Percentiles rank a stretch among this genome's conserved stretches.
phyloP scores from a whole-genome alignment of 2,329 filamentous ascomycete species.

The Colletotrichum sublineola region DNA sequence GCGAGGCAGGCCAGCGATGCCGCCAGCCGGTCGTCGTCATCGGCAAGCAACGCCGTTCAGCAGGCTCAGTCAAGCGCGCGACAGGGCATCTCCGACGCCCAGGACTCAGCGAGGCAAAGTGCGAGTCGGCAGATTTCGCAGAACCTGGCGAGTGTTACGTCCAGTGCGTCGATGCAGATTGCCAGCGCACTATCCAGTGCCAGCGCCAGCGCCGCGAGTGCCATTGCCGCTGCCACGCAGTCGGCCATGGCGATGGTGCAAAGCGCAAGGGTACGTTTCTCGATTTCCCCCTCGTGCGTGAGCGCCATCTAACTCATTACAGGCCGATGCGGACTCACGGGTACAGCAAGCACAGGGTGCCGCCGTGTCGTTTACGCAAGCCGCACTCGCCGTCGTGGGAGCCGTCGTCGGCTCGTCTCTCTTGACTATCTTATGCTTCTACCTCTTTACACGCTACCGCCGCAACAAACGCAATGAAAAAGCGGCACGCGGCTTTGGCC shows the following conservation, averaged over 20 bases:
- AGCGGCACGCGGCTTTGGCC: constrained; percentile 4
- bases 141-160: constrained; percentile 46
- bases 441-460: constrained; percentile 51
- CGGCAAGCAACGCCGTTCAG: constrained; percentile 40
- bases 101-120: constrained; percentile 45
- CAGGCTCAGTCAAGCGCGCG: constrained; percentile 43
- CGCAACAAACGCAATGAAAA: constrained; percentile 44
- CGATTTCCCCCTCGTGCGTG: constrained; percentile 18
- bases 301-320: constrained; percentile 35
- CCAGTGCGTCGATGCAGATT: constrained; percentile 48
- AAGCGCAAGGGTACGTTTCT: constrained; percentile 33
- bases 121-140: constrained; percentile 41
- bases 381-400: constrained; percentile 57
- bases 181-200: constrained; percentile 44
- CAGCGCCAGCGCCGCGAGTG: constrained; percentile 45
- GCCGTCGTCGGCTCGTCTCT: constrained; percentile 58
- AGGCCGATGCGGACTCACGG: constrained; percentile 48
- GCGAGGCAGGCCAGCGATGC: constrained; percentile 44
- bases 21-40: constrained; percentile 47
- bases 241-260: constrained; percentile 45
- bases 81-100: constrained; percentile 41
- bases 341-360: constrained; percentile 53
- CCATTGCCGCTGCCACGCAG: constrained; percentile 47
- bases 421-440: constrained; percentile 55
- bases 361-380: constrained; percentile 58